Evolutionary conservation across 2,329 filamentous ascomycete species (phyloP).

Genomic region (Cadophora luteo-olivacea): DNA sequence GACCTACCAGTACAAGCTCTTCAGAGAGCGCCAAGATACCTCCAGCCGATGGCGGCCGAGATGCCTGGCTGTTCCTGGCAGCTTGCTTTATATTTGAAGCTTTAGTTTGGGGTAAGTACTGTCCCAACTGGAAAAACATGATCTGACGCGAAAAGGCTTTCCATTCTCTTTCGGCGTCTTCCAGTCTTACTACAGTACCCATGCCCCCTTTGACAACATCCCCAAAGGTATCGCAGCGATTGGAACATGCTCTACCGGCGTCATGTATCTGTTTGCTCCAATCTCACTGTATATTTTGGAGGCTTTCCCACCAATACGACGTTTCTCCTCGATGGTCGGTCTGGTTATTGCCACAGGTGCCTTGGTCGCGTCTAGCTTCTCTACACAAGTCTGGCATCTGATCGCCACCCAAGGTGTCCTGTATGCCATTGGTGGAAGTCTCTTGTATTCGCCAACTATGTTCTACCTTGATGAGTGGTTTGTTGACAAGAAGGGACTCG

Average conservation of each 20-base stretch:
- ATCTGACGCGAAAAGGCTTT: constrained; percentile 40
- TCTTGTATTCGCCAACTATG: constrained; percentile 50
- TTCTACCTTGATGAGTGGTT: constrained; percentile 58
- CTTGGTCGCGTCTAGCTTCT: constrained; percentile 51
- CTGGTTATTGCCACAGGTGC: constrained; percentile 46
- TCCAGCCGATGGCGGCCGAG: constrained; percentile 55
- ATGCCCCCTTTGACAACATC: constrained; percentile 45
- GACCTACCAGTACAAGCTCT: background rate
- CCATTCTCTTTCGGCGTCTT: constrained; percentile 51
- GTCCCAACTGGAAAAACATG: background rate
- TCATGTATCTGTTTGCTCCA: constrained; percentile 41
- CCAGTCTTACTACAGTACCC: constrained; percentile 51
- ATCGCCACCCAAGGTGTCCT: constrained; percentile 55
- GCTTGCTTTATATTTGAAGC: constrained; percentile 59
- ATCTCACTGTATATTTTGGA: constrained; percentile 35
- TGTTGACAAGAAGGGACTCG: constrained; percentile 52
- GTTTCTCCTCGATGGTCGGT: constrained; percentile 42
- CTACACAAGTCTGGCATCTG: constrained; percentile 50
- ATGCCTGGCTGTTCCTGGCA: constrained; percentile 58
- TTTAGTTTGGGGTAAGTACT: constrained; percentile 56
- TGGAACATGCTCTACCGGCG: constrained; percentile 45
- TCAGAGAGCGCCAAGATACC: constrained; percentile 37
- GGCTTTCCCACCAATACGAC: constrained; percentile 45
- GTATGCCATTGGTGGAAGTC: constrained; percentile 50
- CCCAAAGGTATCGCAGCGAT: constrained; percentile 52